phyloP scores from a whole-genome alignment of 2,329 filamentous ascomycete genomes.

The Phoma herbarum region DNA sequence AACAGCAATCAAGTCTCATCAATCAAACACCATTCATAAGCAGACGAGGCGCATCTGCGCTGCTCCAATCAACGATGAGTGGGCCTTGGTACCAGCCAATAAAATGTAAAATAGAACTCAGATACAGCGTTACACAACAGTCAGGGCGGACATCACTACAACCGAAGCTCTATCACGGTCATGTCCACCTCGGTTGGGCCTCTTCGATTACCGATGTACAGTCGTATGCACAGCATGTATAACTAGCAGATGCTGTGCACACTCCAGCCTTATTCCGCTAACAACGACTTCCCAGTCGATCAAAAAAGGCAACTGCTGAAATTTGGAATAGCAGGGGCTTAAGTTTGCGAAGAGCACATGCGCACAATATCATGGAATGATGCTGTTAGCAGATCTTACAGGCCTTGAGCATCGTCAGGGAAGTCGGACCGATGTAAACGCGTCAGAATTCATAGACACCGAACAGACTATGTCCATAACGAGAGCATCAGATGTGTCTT shows the following conservation, averaged over 20 bases:
- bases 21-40: not conserved
- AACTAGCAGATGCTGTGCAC: constrained; percentile 7
- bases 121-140: not conserved
- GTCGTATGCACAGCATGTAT: constrained; percentile 6
- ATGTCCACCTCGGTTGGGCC: not conserved
- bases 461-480: not conserved
- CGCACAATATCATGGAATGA: not conserved
- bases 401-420: not conserved
- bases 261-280: not conserved
- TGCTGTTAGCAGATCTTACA: not conserved
- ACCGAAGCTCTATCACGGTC: not conserved
- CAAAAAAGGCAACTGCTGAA: not conserved
- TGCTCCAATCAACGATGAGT: not conserved
- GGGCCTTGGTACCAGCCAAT: not conserved
- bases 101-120: too few relatives aligned
- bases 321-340: not conserved
- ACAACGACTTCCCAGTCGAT: not conserved
- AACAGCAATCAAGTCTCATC: not conserved
- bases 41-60: not conserved
- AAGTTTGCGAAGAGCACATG: constrained; percentile 1
- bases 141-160: not conserved
- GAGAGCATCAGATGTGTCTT: not conserved
- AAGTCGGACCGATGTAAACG: not conserved
- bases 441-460: not conserved
- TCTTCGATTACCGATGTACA: not conserved